A percentile compares a stretch with the other conserved stretches of the same genome.
Conservation (phyloP, 139 green algal species). For the Haematococcus lacustris region DNA sequence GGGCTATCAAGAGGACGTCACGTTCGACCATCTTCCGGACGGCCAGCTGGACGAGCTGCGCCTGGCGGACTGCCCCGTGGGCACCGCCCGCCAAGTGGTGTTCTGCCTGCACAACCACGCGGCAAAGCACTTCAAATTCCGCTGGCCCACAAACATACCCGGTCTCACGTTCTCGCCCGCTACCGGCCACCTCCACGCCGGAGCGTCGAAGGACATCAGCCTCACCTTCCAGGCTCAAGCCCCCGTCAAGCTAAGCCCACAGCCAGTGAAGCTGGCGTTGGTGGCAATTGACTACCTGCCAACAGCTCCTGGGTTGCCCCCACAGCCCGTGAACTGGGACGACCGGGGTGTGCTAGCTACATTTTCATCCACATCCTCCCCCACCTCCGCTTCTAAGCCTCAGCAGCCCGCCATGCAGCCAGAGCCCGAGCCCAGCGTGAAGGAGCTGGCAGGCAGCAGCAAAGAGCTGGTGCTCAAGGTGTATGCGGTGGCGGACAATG, state of each 20-base stretch:
- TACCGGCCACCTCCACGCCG: constrained; percentile 55
- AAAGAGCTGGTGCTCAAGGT: constrained; percentile 35
- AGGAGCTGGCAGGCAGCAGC: constrained; percentile 30
- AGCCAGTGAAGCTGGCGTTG: constrained; percentile 28
- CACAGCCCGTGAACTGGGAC: too few relatives aligned
- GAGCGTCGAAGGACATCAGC: constrained; percentile 41
- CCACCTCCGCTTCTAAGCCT: too few relatives aligned
- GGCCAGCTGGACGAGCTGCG: constrained; percentile 49
- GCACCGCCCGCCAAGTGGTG: constrained; percentile 6
- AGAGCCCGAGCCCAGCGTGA: constrained; percentile 33
- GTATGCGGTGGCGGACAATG: constrained; percentile 41
- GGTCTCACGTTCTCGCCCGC: constrained; percentile 50
- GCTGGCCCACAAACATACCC: constrained; percentile 34
- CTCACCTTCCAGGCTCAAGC: constrained; percentile 40
- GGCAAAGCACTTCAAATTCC: constrained; percentile 30
- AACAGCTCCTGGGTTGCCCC: too few relatives aligned
- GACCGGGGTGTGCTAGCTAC: too few relatives aligned
- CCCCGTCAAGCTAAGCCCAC: constrained; percentile 35
- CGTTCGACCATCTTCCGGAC: constrained; percentile 57
- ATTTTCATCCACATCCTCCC: too few relatives aligned
- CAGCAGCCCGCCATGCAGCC: constrained; percentile 11
- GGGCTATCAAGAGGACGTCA: constrained; percentile 64
- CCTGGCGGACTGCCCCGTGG: constrained; percentile 48
- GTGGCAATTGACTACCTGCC: constrained; percentile 18
- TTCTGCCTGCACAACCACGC: constrained; percentile 37